Evolutionary conservation across 2,329 filamentous ascomycete species (phyloP), one percentile per base, ranked within the genome.

Genomic region (Ophiostoma populinum): DNA sequence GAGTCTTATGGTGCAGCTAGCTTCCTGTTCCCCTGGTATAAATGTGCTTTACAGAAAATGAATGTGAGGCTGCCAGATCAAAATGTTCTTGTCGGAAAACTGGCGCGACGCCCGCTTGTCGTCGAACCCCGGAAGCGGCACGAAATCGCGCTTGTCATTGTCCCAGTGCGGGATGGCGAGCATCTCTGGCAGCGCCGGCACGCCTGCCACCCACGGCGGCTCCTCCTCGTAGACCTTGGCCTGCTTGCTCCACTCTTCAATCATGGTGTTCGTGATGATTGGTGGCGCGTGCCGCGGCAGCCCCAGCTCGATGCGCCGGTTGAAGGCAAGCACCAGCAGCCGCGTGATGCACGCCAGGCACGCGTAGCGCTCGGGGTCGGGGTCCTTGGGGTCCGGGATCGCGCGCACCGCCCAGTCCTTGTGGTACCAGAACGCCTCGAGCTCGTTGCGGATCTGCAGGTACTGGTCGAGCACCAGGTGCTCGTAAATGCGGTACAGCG

Each of bases 401-500:
- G 12, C 35, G 6, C 13, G 12, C 17, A 37, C 35, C 3, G 24
- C 18, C 35, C 35, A 37, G 29, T 15, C 24, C 18, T 15, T 33
- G 18, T 34, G 36, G 21, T 19, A 38, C 31, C 36, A 38, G 11
- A 38, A 38, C 11, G 24, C 30, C 19, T 38, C 36, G n/a, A 38
- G 24, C 20, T 38, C 31, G 25, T 38, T 38, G 31, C 36, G 36
- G 20, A 38, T 34, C 8, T 17, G 20, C 3, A 34, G 24, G 30
- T 33, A 13, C 24, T 38, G 36, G 26, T 38, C 36, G 7, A 38
- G 31, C 11, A 34, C 30, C 9, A 34, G 12, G 15, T 38, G 36
- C 26, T 38, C 36, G 24, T 38, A 38, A 16, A 38, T 38, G 12
- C 56, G 49, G 49, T 48, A 53, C 17, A 55, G 12, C 7, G 19